phyloP scores from a whole-genome alignment of 2,329 filamentous ascomycete genomes.

The Penicillium sp. region DNA sequence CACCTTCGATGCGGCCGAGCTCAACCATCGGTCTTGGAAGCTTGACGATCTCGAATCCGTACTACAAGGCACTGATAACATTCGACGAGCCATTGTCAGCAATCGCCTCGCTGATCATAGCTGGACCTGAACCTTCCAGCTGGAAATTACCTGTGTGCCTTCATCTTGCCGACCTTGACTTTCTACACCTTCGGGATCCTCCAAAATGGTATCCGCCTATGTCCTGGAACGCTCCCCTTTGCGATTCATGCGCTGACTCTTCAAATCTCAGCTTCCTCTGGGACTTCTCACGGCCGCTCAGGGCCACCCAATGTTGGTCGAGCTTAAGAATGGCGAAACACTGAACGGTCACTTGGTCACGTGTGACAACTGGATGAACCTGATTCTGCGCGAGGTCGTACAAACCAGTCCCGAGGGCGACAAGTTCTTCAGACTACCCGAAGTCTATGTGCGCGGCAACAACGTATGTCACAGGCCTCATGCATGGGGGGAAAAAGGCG shows the following conservation, averaged over 20 bases:
- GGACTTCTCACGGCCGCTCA: conserved; percentile 91
- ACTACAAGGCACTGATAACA: conserved; percentile 1
- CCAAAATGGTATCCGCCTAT: conserved; percentile 15
- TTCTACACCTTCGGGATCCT: conserved; percentile 17
- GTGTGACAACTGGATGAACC: conserved; percentile 99
- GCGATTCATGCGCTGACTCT: conserved; percentile 5
- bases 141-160: neutral
- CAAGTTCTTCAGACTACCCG: conserved; percentile 83
- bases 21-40: conserved; percentile 11
- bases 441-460: conserved; percentile 95
- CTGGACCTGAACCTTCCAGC: too few species aligned
- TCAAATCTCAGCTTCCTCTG: conserved; percentile 49
- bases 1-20: conserved; percentile 20
- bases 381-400: conserved; percentile 93
- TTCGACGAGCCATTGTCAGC: neutral
- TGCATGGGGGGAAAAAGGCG: neutral
- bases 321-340: conserved; percentile 96
- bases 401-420: conserved; percentile 94
- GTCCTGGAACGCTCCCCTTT: neutral
- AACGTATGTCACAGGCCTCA: conserved; percentile 59
- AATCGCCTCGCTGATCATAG: too few species aligned
- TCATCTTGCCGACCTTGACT: conserved; percentile 10
- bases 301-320: conserved; percentile 95
- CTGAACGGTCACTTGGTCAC: conserved; percentile 92
- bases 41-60: conserved; percentile 8